A percentile compares a stretch with the other conserved stretches of the same genome.
phyloP scores from a whole-genome alignment of 768 basidiomycete species.

The Boletus rubescentipes region DNA sequence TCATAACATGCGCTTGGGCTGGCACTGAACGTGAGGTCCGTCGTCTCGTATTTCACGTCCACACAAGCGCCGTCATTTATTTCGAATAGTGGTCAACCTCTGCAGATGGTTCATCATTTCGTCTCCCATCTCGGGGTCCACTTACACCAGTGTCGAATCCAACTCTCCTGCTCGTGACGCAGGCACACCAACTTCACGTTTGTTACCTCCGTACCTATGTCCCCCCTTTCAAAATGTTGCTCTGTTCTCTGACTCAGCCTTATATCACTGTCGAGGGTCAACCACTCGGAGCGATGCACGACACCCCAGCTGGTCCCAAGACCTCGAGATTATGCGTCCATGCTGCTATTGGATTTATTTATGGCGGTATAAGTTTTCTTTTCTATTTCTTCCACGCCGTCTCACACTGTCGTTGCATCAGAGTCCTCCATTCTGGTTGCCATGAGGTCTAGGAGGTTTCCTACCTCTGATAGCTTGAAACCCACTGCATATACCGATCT shows the following conservation, averaged over 20 bases:
- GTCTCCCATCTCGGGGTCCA: slow-evolving; percentile 62
- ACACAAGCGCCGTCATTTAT: slow-evolving; percentile 1
- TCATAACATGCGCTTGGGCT: slow-evolving; percentile 65
- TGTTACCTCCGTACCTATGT: slow-evolving; percentile 52
- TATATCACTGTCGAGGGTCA: slow-evolving; percentile 37
- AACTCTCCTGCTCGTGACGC: slow-evolving; percentile 63
- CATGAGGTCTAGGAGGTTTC: slow-evolving; percentile 55
- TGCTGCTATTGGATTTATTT: slow-evolving; percentile 60
- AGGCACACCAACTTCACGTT: slow-evolving; percentile 55
- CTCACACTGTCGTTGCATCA: slow-evolving; percentile 25
- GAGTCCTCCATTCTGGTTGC: slow-evolving; percentile 62
- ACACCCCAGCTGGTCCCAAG: slow-evolving; percentile 34
- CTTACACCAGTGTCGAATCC: slow-evolving; percentile 49
- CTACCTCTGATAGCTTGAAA: slow-evolving; percentile 34
- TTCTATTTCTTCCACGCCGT: background rate
- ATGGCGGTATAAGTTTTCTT: slow-evolving; percentile 44
- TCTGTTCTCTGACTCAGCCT: slow-evolving; percentile 47
- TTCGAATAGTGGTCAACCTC: slow-evolving; percentile 53
- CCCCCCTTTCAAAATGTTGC: slow-evolving; percentile 45
- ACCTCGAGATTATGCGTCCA: slow-evolving; percentile 49
- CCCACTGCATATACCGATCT: slow-evolving; percentile 37
- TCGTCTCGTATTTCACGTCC: background rate
- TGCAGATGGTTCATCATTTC: slow-evolving; percentile 44
- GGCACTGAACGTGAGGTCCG: slow-evolving; percentile 59
- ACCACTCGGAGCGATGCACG: slow-evolving; percentile 30